Evolutionary conservation across 2,329 filamentous ascomycete genomes (phyloP).

Genomic region (Chaetomium olivaceum): DNA sequence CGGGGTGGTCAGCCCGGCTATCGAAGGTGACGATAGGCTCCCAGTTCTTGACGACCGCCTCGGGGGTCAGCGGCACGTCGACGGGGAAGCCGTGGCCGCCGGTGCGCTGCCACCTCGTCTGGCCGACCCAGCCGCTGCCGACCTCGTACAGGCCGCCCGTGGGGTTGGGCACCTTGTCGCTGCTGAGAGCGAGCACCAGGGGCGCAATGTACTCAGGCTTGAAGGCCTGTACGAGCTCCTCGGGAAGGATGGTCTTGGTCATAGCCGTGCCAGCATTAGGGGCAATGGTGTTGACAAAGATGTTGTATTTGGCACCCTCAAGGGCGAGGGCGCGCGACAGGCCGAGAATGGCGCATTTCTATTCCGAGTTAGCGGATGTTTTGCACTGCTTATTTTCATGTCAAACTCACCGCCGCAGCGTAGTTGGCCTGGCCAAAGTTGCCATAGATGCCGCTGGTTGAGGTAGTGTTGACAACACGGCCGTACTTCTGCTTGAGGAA

Average conservation of each 20-base stretch:
- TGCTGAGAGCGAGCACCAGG: slow-evolving; percentile 79
- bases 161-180: slow-evolving; percentile 80
- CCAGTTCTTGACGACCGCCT: slow-evolving; percentile 77
- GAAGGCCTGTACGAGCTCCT: slow-evolving; percentile 97
- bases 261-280: slow-evolving; percentile 96
- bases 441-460: slow-evolving; percentile 95
- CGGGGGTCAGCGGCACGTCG: slow-evolving; percentile 78
- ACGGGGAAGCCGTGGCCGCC: slow-evolving; percentile 90
- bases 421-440: slow-evolving; percentile 99
- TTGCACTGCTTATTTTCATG: neutral
- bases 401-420: slow-evolving; percentile 72
- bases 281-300: slow-evolving; percentile 96
- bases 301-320: slow-evolving; percentile 96
- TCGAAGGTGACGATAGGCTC: slow-evolving; percentile 82
- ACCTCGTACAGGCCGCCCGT: slow-evolving; percentile 93
- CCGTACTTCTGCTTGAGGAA: slow-evolving; percentile 99
- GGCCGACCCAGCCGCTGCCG: slow-evolving; percentile 88
- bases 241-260: slow-evolving; percentile 90
- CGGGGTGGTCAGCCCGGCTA: slow-evolving; percentile 81
- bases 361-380: slow-evolving; percentile 34
- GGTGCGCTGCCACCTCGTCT: slow-evolving; percentile 91
- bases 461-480: slow-evolving; percentile 93
- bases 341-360: slow-evolving; percentile 91
- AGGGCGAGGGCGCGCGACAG: slow-evolving; percentile 91
- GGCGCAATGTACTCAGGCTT: slow-evolving; percentile 99